Conservation (phyloP, 139 green algal genomes). For the Edaphochlamys debaryana region DNA sequence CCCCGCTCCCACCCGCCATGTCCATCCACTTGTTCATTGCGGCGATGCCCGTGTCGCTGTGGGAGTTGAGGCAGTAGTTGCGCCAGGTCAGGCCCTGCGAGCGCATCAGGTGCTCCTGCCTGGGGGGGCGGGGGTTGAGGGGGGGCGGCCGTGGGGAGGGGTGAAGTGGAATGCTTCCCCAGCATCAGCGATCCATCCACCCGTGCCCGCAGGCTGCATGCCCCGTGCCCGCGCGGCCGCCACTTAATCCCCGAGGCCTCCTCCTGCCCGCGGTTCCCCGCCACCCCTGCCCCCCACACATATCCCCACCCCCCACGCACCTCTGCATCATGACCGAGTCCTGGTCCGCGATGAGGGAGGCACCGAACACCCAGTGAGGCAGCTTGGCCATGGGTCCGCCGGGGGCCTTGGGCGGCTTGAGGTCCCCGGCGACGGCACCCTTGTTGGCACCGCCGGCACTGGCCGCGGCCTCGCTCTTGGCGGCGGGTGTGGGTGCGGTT, state of each 20-base stretch:
- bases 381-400: conserved; percentile 7
- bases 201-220: not conserved
- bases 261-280: not conserved
- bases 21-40: conserved; percentile 43
- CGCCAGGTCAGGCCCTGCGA: conserved; percentile 12
- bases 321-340: conserved; percentile 47
- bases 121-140: not conserved
- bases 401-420: no score
- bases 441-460: no score
- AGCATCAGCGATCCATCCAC: not conserved
- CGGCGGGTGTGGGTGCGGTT: not conserved
- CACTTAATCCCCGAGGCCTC: not conserved
- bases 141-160: not conserved
- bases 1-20: not conserved
- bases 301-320: conserved; percentile 5
- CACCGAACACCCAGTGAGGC: conserved; percentile 43
- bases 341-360: conserved; percentile 36
- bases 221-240: no score
- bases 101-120: conserved; percentile 52
- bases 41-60: conserved; percentile 41
- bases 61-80: conserved; percentile 36
- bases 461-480: no score
- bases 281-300: no score
- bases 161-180: not conserved
- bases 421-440: no score